Base-by-base conservation (phyloP, 2,329 filamentous ascomycete genomes). In the Cordyceps farinosa region DNA sequence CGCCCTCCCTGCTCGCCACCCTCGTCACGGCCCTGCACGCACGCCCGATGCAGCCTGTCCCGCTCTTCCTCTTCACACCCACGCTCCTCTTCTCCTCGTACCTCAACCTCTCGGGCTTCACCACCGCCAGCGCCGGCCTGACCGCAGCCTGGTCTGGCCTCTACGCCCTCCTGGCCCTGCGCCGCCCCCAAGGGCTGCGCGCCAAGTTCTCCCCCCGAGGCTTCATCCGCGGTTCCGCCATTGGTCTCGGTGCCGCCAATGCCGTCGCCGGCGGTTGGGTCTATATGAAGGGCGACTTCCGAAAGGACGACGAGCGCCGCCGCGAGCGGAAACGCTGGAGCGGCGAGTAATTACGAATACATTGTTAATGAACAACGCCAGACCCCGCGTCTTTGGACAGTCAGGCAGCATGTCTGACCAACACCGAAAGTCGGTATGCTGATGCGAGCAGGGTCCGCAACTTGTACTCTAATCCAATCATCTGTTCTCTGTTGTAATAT, bases 41-140 rank as follows among this genome's bases (percentile, higher is more conserved):
- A 51, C 82, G 82, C 2, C 84, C 84, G 40, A 71, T 84, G 55
- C 81, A 82, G 67, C 67, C 76, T 13, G 73, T 84, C 3, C 81
- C 84, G 42, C 77, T 86, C 69, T 78, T 84, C 70, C 75, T 82
- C 67, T 79, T 81, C 70, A 73, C 77, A n/a, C 81, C 81, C 30
- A 76, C 82, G 32, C 79, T 86, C 38, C 73, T 85, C 62, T 84
- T 86, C 74, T 77, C 80, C 61, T 81, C 79, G 70, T 87, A 87
- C 74, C 79, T 85, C 69, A 85, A 85, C 72, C 79, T 87, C 7
- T 82, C 84, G 27, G 84, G 84, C 64, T 85, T 82, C 75, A 80
- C 79, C 65, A 84, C 82, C 58, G 84, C 84, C 70, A 79, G 79
- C 63, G 84, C 84, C 2, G 84, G 83, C 57, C 74, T 86, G 63